These are phyloP conservation scores for Saccharomycopsis fermentans DNA, from an alignment of 805 yeast species.

Conservation along the genomic window DNA sequence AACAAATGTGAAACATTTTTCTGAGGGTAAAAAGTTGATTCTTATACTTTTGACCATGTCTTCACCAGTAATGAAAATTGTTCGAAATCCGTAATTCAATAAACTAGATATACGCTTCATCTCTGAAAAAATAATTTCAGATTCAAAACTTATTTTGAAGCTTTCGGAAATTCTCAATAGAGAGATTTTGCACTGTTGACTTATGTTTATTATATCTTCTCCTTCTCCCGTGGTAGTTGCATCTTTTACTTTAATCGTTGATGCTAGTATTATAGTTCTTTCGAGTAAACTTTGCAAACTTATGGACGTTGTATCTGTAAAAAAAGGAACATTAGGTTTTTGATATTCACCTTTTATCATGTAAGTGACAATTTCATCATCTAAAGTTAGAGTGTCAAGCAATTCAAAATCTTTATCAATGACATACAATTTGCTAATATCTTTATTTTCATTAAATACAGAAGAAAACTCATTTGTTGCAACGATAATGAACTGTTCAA, in stretches of 20 bases:
- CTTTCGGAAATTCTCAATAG: not conserved
- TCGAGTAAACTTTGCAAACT: constrained; percentile 10
- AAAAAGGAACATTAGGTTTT: constrained; percentile 1
- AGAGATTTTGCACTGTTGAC: not conserved
- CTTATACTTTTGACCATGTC: constrained; percentile 7
- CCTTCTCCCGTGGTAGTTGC: not conserved
- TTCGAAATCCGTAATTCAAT: constrained; percentile 13
- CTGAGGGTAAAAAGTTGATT: constrained; percentile 14
- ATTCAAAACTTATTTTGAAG: not conserved
- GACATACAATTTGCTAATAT: not conserved
- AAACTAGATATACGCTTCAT: constrained; percentile 9
- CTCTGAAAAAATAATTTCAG: not conserved
- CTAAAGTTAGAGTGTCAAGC: not conserved
- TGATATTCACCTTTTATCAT: not conserved
- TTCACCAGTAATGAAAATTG: constrained; percentile 12
- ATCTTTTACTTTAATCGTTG: not conserved
- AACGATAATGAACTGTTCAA: not conserved
- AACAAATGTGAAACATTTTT: not conserved
- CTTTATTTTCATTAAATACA: not conserved
- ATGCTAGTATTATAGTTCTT: constrained; percentile 5
- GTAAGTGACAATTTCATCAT: not conserved
- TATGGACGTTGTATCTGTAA: constrained; percentile 14
- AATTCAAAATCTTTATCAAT: not conserved
- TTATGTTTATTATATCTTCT: not conserved
- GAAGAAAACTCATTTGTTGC: constrained; percentile 1